Base-by-base conservation (phyloP, 176 grass and related monocot species). In the Raddia guianensis region DNA sequence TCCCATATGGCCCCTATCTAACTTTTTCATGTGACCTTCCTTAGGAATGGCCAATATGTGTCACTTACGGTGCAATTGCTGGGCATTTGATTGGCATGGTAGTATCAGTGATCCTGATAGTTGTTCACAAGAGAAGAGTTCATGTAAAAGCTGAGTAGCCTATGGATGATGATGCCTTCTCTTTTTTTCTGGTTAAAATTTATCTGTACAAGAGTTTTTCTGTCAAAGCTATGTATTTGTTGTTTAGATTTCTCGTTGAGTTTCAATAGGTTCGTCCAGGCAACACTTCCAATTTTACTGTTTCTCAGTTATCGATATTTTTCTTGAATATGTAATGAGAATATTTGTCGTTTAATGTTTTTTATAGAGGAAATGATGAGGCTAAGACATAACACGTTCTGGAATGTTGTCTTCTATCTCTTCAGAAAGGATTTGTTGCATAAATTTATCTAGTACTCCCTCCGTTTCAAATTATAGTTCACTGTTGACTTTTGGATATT, bases 11-110 rank as follows among this genome's bases (percentile, higher is more conserved):
- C 32, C 12, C 16, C 10, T 10, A 33, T n/a, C 42, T 69, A 3
- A n/a, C 9, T 12, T 57, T 72, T 77, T 45, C 9, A 8, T 75
- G 60, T 80, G 11, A 49, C 66, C 12, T 33, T 66, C 49, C 8
- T 2, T 52, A 99, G 96, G 96, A 99, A 84, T 99, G 96, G 93
- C 96, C 92, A 63, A 80, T 99, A 77, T 93, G 84, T 58, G 90
- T 99, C 58, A 88, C 86, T 20, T 95, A 95, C 63, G 96, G 90
- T 62, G 85, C 90, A 66, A 27, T 91, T 75, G 83, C 58, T 74
- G 96, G 96, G 37, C 75, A 95, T 86, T 70, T 91, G 63, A 76
- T 91, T 74, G 90, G 93, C 66, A 84, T 88, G 82, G 3, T 74
- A 45, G 16, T 71, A n/a, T 95, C 92, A 4, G 16, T 44, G 19